A percentile compares a stretch with the other conserved stretches of the same genome.
phyloP scores from a whole-genome alignment of 2,329 filamentous ascomycete species.

The Aspergillus aculeatinus region DNA sequence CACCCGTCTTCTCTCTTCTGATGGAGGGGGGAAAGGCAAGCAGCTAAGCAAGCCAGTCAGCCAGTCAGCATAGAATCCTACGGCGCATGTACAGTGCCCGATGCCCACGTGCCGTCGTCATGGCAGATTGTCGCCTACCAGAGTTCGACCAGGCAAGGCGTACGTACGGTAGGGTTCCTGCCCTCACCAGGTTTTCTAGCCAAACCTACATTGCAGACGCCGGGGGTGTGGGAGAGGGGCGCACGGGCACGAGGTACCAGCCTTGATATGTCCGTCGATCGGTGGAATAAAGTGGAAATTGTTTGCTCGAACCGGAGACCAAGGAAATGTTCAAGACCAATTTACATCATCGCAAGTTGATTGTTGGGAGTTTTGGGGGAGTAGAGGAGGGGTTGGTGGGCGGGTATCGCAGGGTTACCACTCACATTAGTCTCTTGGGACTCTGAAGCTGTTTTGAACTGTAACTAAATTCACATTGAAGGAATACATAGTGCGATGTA shows the following conservation, averaged over 20 bases:
- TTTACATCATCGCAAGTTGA: not conserved
- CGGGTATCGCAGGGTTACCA: conserved; percentile 5
- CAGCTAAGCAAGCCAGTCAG: not conserved
- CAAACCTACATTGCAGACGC: not conserved
- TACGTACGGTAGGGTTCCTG: conserved; percentile 5
- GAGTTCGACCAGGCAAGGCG: conserved; percentile 3
- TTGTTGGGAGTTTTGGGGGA: not conserved
- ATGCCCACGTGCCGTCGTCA: conserved; percentile 18
- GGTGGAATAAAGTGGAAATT: conserved; percentile 11
- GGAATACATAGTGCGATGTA: too few species aligned
- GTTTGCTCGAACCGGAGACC: conserved; percentile 1
- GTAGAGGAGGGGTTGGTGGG: not conserved
- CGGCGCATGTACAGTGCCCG: conserved; percentile 7
- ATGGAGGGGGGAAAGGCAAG: not conserved
- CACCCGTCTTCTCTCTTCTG: not conserved
- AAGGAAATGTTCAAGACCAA: conserved; percentile 2
- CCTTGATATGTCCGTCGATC: conserved; percentile 16
- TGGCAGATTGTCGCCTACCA: conserved; percentile 18
- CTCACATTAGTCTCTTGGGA: not conserved
- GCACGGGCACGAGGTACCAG: conserved; percentile 16
- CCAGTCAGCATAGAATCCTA: not conserved
- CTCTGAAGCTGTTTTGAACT: not conserved
- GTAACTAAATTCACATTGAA: too few species aligned
- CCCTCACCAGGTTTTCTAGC: conserved; percentile 2
- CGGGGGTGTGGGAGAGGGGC: conserved; percentile 5